phyloP scores from a whole-genome alignment of 306 rosid genomes.

The Arachis stenosperma region DNA sequence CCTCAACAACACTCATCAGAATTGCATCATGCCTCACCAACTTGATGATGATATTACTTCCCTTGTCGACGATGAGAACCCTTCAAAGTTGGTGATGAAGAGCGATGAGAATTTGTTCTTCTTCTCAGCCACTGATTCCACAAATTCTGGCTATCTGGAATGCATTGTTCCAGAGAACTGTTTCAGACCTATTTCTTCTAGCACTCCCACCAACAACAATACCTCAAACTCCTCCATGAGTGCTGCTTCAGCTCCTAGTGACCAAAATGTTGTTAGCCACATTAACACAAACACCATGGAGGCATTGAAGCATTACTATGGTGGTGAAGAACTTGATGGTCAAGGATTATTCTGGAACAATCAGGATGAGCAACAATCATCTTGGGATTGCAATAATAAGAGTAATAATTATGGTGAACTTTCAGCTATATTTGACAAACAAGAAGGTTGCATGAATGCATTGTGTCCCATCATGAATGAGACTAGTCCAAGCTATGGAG shows the following conservation, averaged over 20 bases:
- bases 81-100: slow-evolving; percentile 31
- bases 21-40: slow-evolving; percentile 30
- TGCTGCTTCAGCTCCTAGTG: slow-evolving; percentile 39
- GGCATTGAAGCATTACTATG: slow-evolving; percentile 39
- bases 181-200: slow-evolving; percentile 60
- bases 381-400: slow-evolving; percentile 53
- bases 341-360: slow-evolving; percentile 52
- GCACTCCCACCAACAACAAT: too few species aligned
- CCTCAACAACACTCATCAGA: slow-evolving; percentile 45
- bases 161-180: slow-evolving; percentile 92
- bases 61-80: slow-evolving; percentile 11
- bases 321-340: slow-evolving; percentile 35
- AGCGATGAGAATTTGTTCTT: slow-evolving; percentile 57
- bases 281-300: slow-evolving; percentile 43
- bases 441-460: slow-evolving; percentile 55
- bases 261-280: slow-evolving; percentile 35
- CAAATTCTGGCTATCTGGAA: slow-evolving; percentile 83
- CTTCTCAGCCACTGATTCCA: slow-evolving; percentile 37
- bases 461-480: slow-evolving; percentile 40
- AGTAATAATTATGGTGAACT: slow-evolving; percentile 46
- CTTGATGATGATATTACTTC: neutral
- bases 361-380: slow-evolving; percentile 41
- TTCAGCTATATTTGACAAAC: slow-evolving; percentile 53
- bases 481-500: slow-evolving; percentile 47
- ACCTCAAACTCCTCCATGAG: slow-evolving; percentile 23